Conservation (phyloP, 805 yeast genomes). For the Hanseniaspora hatyaiensis region DNA sequence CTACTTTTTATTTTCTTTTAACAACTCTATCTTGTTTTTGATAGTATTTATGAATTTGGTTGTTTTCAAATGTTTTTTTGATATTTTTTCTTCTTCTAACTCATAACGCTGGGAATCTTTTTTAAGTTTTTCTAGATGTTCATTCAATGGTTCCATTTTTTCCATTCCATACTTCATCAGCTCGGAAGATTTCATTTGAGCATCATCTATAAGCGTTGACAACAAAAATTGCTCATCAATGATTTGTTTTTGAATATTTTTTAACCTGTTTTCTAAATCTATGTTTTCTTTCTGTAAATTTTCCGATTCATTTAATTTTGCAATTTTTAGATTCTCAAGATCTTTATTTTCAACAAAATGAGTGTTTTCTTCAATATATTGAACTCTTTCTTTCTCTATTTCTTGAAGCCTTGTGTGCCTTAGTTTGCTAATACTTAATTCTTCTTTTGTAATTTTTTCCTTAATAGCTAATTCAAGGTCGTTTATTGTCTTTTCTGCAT, state of each 20-base stretch:
- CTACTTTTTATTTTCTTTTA: too few relatives aligned
- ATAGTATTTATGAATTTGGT: constrained; percentile 3
- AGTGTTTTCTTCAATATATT: neutral
- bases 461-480: constrained; percentile 21
- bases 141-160: constrained; percentile 8
- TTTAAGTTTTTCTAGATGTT: constrained; percentile 4
- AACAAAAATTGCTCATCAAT: constrained; percentile 15
- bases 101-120: neutral
- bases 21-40: constrained; percentile 2
- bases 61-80: neutral
- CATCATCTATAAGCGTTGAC: constrained; percentile 9
- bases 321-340: neutral
- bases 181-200: constrained; percentile 11
- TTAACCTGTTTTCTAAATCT: neutral
- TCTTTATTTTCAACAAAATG: neutral
- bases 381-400: constrained; percentile 13
- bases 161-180: constrained; percentile 9
- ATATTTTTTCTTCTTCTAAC: neutral
- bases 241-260: constrained; percentile 6
- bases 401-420: constrained; percentile 16
- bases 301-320: neutral
- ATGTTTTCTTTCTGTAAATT: neutral
- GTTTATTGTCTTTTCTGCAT: constrained; percentile 19
- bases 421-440: constrained; percentile 13
- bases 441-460: constrained; percentile 19